A percentile compares a stretch with the other conserved stretches of the same genome.
phyloP scores from a whole-genome alignment of 2,329 filamentous ascomycete genomes.

The Scortechinia acanthostroma region DNA sequence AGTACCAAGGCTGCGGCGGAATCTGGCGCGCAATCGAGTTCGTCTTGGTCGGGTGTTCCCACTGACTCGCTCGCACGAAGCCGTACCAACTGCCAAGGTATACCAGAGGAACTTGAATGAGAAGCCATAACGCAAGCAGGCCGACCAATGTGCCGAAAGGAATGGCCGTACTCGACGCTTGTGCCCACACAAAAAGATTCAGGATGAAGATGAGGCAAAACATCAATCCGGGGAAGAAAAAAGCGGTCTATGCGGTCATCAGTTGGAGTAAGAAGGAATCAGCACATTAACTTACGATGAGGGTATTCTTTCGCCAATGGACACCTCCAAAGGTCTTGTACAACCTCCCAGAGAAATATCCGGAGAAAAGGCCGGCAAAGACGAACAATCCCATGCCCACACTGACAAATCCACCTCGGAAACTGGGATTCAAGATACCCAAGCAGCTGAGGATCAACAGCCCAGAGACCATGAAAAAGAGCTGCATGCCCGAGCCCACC shows the following conservation, averaged over 20 bases:
- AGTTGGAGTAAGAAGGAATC: neutral
- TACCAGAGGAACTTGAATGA: slow-evolving; percentile 79
- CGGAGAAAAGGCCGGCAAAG: slow-evolving; percentile 76
- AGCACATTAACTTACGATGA: slow-evolving; percentile 31
- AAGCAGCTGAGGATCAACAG: slow-evolving; percentile 68
- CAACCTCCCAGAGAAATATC: slow-evolving; percentile 77
- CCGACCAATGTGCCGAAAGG: slow-evolving; percentile 73
- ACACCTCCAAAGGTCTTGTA: slow-evolving; percentile 78
- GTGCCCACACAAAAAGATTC: slow-evolving; percentile 84
- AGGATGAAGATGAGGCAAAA: slow-evolving; percentile 72
- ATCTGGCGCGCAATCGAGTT: slow-evolving; percentile 66
- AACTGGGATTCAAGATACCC: slow-evolving; percentile 76
- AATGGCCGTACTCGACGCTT: slow-evolving; percentile 80
- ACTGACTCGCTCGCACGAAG: slow-evolving; percentile 57
- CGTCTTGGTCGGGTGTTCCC: slow-evolving; percentile 78
- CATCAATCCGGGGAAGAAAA: slow-evolving; percentile 71
- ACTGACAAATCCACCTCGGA: slow-evolving; percentile 82
- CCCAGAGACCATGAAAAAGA: slow-evolving; percentile 74
- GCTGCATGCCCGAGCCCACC: slow-evolving; percentile 78
- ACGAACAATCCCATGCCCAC: slow-evolving; percentile 78
- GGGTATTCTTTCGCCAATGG: slow-evolving; percentile 68
- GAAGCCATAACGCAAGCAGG: slow-evolving; percentile 72
- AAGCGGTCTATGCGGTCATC: slow-evolving; percentile 42
- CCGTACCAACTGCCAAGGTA: slow-evolving; percentile 76
- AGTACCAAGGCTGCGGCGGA: slow-evolving; percentile 71